Evolutionary conservation across 805 yeast species (phyloP).

Genomic region (Metschnikowia kofuensis): DNA sequence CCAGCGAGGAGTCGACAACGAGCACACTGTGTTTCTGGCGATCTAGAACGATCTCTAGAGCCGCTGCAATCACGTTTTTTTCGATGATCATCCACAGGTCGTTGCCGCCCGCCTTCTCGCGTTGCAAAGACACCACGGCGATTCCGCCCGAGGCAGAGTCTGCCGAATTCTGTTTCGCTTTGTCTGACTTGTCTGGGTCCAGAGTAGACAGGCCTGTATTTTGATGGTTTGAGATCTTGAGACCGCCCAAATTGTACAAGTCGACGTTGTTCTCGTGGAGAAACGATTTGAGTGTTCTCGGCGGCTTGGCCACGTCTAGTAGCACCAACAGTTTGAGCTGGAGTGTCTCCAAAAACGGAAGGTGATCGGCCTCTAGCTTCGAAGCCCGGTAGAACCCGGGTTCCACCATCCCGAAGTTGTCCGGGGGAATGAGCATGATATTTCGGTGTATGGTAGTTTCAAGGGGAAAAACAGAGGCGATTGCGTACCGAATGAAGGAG

Average conservation of each 20-base stretch:
- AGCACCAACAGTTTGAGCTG: constrained; percentile 65
- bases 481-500: too few species aligned
- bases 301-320: constrained; percentile 83
- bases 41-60: constrained; percentile 66
- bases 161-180: constrained; percentile 13
- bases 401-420: constrained; percentile 88
- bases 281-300: constrained; percentile 64
- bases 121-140: constrained; percentile 25
- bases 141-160: constrained; percentile 13
- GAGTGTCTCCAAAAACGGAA: constrained; percentile 75
- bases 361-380: constrained; percentile 68
- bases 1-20: constrained; percentile 74
- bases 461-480: too few species aligned
- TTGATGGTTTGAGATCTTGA: constrained; percentile 38
- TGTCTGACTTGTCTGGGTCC: constrained; percentile 4
- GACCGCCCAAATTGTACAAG: constrained; percentile 45
- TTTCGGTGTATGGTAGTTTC: background rate
- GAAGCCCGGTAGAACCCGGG: constrained; percentile 81
- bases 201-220: constrained; percentile 19
- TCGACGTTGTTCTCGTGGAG: constrained; percentile 55
- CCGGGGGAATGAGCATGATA: constrained; percentile 85
- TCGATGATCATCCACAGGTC: constrained; percentile 79
- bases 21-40: constrained; percentile 63
- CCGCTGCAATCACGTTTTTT: constrained; percentile 58
- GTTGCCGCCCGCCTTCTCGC: constrained; percentile 25